Base-by-base conservation (phyloP, 768 basidiomycete species). In the Xerocomellus chrysenteron region DNA sequence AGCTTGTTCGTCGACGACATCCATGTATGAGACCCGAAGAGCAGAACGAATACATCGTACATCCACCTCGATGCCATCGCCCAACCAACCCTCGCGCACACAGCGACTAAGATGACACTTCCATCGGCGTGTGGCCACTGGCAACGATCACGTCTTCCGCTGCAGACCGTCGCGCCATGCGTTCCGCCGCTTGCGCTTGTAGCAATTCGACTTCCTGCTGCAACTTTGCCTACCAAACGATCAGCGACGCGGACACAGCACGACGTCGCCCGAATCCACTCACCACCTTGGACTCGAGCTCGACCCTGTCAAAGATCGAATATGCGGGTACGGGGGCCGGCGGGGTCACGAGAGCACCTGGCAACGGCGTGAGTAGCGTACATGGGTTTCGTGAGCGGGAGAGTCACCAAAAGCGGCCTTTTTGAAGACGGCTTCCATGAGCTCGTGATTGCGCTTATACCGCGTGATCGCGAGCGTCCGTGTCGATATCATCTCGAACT, bases 371-470 rank as follows among this genome's bases (percentile, higher is more conserved):
- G 14, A 58, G 53, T 42, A 17, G 3, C n/a, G 24, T 19, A 8
- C 9, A 4, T n/a, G 36, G 2, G 14, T 0, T 7, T 1, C 26
- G 11, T 4, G 13, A 9, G 43, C 21, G 26, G 2, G 10, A 42
- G 36, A 28, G 37, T 46, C 48, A 61, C 90, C 83, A 63, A 83
- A 87, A 1, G 86, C 87, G 24, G 90, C 90, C 60, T 82, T 80
- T 60, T 77, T 78, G 70, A 93, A 92, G 2, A 93, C 86, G 42
- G 87, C 87, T 65, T 87, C 87, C 90, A 93, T 93, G 57, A 87
- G 76, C 43, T 91, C 90, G 64, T 92, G 89, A 64, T 93, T 93
- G 7, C 90, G 83, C 60, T 79, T 82, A 65, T 91, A 93, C 36
- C 90, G 79, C 17, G 84, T 80, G 36, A 88, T 64, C 8, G 91